Evolutionary conservation across 257 asterid genomes (phyloP).

Genomic region (Salvia hispanica): DNA sequence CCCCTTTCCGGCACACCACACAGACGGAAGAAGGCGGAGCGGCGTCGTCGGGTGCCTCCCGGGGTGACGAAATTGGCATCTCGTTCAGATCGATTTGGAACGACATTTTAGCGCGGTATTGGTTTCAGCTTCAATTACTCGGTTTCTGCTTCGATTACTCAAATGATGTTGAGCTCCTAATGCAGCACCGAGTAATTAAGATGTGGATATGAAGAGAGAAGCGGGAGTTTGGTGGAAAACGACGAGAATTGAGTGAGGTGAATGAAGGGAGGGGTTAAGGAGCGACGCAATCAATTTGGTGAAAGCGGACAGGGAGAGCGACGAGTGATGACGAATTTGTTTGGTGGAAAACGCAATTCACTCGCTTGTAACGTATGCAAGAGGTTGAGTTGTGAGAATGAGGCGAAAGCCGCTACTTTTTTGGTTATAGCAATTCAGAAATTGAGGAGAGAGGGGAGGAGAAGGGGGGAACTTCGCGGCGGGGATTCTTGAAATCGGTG

Average conservation of each 20-base stretch:
- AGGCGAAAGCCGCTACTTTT: conserved; percentile 29
- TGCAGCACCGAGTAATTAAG: conserved; percentile 15
- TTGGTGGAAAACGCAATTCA: conserved; percentile 24
- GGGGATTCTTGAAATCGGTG: conserved; percentile 39
- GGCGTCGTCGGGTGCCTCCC: conserved; percentile 48
- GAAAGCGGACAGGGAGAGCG: conserved; percentile 28
- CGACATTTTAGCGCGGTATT: conserved; percentile 43
- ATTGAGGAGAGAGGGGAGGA: conserved; percentile 28
- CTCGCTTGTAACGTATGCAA: conserved; percentile 6
- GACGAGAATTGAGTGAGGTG: conserved; percentile 12
- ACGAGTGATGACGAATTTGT: conserved; percentile 30
- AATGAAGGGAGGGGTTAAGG: conserved; percentile 7
- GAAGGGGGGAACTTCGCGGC: conserved; percentile 29
- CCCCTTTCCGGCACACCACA: conserved; percentile 50
- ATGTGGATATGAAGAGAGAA: background rate
- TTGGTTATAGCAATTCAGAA: conserved; percentile 18
- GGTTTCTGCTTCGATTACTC: conserved; percentile 32
- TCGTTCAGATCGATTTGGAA: conserved; percentile 74
- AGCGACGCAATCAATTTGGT: conserved; percentile 16
- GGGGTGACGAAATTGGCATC: conserved; percentile 67
- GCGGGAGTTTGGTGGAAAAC: conserved; percentile 16
- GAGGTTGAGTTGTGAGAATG: conserved; percentile 22
- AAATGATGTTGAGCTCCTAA: conserved; percentile 14
- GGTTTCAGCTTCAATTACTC: conserved; percentile 33
- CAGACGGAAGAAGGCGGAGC: conserved; percentile 41